Evolutionary conservation across 2,329 filamentous ascomycete genomes (phyloP).

Genomic region (Leptoxyphium fumago): DNA sequence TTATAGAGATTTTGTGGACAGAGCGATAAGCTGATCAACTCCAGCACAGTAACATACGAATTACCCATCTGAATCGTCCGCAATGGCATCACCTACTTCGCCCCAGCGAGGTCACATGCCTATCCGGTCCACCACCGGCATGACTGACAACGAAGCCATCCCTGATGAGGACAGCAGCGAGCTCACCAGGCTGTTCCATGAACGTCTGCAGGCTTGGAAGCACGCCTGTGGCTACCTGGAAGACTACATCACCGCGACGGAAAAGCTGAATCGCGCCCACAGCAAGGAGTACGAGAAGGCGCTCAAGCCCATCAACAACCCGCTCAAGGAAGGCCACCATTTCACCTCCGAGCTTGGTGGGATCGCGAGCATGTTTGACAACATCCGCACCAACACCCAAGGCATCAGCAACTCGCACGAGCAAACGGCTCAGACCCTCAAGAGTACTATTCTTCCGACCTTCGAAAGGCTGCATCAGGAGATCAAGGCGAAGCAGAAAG

Average conservation of each 20-base stretch:
- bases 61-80: too few species aligned
- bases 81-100: slow-evolving; percentile 8
- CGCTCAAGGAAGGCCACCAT: slow-evolving; percentile 78
- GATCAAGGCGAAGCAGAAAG: slow-evolving; percentile 93
- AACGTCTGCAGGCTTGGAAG: slow-evolving; percentile 90
- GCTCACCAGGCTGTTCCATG: slow-evolving; percentile 52
- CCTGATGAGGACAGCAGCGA: slow-evolving; percentile 36
- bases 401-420: slow-evolving; percentile 75
- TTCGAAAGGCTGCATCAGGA: slow-evolving; percentile 86
- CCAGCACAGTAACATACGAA: too few species aligned
- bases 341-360: slow-evolving; percentile 85
- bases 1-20: too few species aligned
- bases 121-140: slow-evolving; percentile 15
- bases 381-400: slow-evolving; percentile 84
- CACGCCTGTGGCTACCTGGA: slow-evolving; percentile 84
- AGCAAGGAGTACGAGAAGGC: slow-evolving; percentile 93
- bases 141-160: slow-evolving; percentile 24
- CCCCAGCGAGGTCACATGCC: slow-evolving; percentile 13
- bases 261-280: slow-evolving; percentile 72
- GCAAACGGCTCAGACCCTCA: slow-evolving; percentile 84
- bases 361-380: slow-evolving; percentile 82
- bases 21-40: too few species aligned
- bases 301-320: slow-evolving; percentile 78
- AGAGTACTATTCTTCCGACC: slow-evolving; percentile 70
- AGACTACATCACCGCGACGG: slow-evolving; percentile 71